Evolutionary conservation across 371 early-diverging fungal genomes (phyloP).

Genomic region (Mucor velutinosus): DNA sequence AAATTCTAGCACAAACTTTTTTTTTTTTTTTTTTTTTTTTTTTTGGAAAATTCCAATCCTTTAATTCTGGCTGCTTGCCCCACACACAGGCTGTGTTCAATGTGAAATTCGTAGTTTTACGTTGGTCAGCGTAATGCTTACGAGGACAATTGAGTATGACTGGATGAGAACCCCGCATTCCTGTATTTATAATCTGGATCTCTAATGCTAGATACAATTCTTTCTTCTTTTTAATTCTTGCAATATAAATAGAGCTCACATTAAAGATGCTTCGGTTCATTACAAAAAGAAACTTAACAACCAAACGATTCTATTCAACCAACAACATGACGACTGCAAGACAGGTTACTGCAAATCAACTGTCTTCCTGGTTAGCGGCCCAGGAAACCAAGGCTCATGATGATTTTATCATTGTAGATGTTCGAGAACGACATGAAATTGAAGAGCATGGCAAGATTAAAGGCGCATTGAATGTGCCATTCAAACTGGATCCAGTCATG

Average conservation of each 20-base stretch:
- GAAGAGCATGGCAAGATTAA: conserved; percentile 31
- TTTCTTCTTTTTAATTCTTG: neutral
- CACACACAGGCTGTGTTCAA: neutral
- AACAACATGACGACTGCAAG: neutral
- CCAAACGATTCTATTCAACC: neutral
- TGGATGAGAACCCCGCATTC: neutral
- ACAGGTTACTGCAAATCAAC: neutral
- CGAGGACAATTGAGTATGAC: neutral
- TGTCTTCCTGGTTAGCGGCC: conserved; percentile 3
- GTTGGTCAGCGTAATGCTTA: neutral
- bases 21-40: neutral
- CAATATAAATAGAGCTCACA: neutral
- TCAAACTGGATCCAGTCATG: conserved; percentile 10
- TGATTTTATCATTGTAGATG: conserved; percentile 24
- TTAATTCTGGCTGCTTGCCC: neutral
- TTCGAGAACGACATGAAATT: conserved; percentile 30
- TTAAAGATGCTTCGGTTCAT: conserved; percentile 1
- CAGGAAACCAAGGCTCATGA: neutral
- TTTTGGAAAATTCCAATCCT: neutral
- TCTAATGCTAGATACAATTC: neutral
- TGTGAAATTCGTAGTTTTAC: neutral
- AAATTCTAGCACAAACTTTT: neutral
- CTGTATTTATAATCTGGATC: neutral
- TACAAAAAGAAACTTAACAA: neutral
- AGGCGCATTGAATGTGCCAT: conserved; percentile 28